Evolutionary conservation across 2,329 filamentous ascomycete species (phyloP).

Genomic region (Pestalotiopsis sp.): DNA sequence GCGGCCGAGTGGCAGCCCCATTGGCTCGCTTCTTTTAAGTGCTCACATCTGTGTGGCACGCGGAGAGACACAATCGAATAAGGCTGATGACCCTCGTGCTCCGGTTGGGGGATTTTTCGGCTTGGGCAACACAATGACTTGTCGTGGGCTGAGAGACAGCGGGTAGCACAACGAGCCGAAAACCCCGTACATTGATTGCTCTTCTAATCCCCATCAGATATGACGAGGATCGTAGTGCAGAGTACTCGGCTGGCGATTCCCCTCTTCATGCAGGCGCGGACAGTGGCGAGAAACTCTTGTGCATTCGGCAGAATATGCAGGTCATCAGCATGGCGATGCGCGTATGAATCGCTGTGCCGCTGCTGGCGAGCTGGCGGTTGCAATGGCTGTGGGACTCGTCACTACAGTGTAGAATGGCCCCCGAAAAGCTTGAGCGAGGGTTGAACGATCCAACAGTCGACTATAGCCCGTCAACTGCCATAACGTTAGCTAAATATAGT

Average conservation of each 20-base stretch:
- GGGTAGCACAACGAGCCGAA: neutral
- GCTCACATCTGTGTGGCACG: slow-evolving; percentile 6
- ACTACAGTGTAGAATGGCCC: neutral
- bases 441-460: neutral
- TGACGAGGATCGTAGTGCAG: neutral
- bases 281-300: neutral
- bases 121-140: neutral
- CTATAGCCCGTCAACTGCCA: neutral
- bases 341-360: neutral
- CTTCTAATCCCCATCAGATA: neutral
- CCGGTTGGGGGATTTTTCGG: neutral
- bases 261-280: neutral
- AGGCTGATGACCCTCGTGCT: neutral
- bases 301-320: neutral
- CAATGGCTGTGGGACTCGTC: neutral
- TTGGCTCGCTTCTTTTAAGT: slow-evolving; percentile 2
- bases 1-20: neutral
- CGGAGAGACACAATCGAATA: neutral
- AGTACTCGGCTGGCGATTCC: neutral
- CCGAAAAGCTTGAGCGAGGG: neutral
- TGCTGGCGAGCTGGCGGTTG: neutral
- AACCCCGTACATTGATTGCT: neutral
- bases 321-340: slow-evolving; percentile 1
- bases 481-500: neutral
- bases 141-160: neutral